Percentiles rank a stretch among this genome's conserved stretches.
These are phyloP conservation scores for Hypomyces perniciosus DNA, from an alignment of 2,329 filamentous ascomycete genomes.

Conservation along the genomic window DNA sequence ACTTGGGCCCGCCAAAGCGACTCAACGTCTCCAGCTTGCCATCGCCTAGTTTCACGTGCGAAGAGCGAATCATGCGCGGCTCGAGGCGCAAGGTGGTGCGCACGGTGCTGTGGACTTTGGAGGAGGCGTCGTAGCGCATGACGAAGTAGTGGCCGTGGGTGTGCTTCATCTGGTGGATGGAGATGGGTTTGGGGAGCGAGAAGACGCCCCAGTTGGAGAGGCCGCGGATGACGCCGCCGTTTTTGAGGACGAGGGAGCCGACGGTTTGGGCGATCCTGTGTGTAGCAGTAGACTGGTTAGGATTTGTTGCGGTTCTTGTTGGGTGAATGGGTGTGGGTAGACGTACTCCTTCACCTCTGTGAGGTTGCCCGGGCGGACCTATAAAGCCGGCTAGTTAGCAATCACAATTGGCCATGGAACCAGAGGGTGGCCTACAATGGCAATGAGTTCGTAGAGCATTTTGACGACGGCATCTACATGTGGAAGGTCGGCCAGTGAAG, in stretches of 20 bases:
- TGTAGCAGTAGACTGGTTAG: not conserved
- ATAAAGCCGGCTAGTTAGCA: conserved; percentile 17
- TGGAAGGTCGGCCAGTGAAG: conserved; percentile 6
- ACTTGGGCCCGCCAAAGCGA: conserved; percentile 44
- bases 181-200: conserved; percentile 71
- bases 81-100: conserved; percentile 73
- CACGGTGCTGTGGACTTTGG: conserved; percentile 67
- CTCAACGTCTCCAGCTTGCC: conserved; percentile 48
- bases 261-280: conserved; percentile 78
- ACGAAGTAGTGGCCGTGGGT: conserved; percentile 91
- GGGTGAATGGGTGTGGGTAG: conserved; percentile 1
- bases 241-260: conserved; percentile 73
- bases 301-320: not conserved
- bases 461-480: conserved; percentile 32
- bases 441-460: conserved; percentile 98
- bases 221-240: conserved; percentile 84
- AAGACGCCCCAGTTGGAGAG: conserved; percentile 95
- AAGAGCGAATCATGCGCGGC: conserved; percentile 82
- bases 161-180: conserved; percentile 77
- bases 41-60: conserved; percentile 77
- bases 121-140: conserved; percentile 85
- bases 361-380: conserved; percentile 90
- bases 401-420: not conserved
- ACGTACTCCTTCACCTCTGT: conserved; percentile 91
- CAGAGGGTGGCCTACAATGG: conserved; percentile 61